Evolutionary conservation across 140 eudicot species (phyloP), one percentile per base, ranked within the genome.

Genomic region (Cichorium intybus): DNA sequence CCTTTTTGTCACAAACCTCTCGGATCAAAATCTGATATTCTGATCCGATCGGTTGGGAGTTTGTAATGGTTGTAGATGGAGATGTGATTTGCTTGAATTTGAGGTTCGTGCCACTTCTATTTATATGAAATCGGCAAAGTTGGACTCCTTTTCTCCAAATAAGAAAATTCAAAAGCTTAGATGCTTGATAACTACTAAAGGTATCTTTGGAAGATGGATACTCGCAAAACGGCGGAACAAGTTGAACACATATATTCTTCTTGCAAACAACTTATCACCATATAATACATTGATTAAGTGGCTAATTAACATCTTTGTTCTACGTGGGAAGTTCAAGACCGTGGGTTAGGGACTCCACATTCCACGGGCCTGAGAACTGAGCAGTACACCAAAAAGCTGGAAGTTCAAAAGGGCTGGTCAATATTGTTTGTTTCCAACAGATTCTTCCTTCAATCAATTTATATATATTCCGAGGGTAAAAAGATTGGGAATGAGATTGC

Each of bases 51-150:
- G 72, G 68, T 73, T 54, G 80, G 62, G 58, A 68, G 52, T 34
- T 23, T 24, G 1, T 28, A 10, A 66, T 20, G 50, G 12, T 45
- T 15, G 51, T 37, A 24, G 63, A 62, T 28, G 47, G 54, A 70
- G 68, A 20, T 60, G 48, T 24, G 57, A 50, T 77, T 68, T 81
- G 85, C 68, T 64, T 81, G 87, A 60, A 58, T 75, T 71, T 51
- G 78, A 61, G 76, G 75, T 62, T 21, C 60, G 29, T 27, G 73
- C 60, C 39, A 61, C 73, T 70, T 74, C 95, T 90, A 84, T 87
- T 84, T 90, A 90, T 87, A 90, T 50, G 62, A 46, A 64, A 67
- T n/a, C n/a, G n/a, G n/a, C n/a, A n/a, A n/a, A n/a, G n/a, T 21
- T 16, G 10, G 23, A 41, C 31, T 65, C 69, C 59, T 68, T 59